Conservation (phyloP, 2,329 filamentous ascomycete species). For the Hirsutella minnesotensis region DNA sequence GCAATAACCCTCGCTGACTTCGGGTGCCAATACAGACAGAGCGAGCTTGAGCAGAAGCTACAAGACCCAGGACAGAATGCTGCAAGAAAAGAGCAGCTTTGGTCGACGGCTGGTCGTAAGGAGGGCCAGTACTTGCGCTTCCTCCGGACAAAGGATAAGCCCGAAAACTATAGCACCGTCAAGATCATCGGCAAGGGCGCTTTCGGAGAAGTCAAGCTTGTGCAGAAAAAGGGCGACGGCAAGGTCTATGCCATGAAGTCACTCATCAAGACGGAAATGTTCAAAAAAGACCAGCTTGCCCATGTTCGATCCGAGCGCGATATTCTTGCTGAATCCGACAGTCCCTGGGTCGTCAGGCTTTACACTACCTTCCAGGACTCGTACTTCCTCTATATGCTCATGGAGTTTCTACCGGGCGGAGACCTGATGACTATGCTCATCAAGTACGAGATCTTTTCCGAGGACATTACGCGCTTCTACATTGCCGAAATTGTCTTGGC, state of each 20-base stretch:
- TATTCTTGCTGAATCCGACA: slow-evolving; percentile 97
- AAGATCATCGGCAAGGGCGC: slow-evolving; percentile 99
- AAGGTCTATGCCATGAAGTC: slow-evolving; percentile 99
- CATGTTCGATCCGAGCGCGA: slow-evolving; percentile 97
- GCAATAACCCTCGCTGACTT: background rate
- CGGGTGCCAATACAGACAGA: slow-evolving; percentile 51
- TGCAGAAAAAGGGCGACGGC: slow-evolving; percentile 90
- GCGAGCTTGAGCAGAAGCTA: slow-evolving; percentile 80
- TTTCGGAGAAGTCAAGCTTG: slow-evolving; percentile 95
- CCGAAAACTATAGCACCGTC: slow-evolving; percentile 88
- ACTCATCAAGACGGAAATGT: slow-evolving; percentile 98
- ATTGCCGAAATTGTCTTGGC: slow-evolving; percentile 96
- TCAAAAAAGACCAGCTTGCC: slow-evolving; percentile 95
- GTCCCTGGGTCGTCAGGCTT: slow-evolving; percentile 97
- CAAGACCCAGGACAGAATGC: slow-evolving; percentile 64
- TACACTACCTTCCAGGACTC: slow-evolving; percentile 96
- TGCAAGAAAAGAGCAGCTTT: slow-evolving; percentile 70
- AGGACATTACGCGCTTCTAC: slow-evolving; percentile 97
- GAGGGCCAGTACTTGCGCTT: slow-evolving; percentile 92
- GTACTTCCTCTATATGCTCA: slow-evolving; percentile 96
- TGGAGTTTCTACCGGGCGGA: slow-evolving; percentile 97
- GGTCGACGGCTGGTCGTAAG: slow-evolving; percentile 72
- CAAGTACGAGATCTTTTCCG: slow-evolving; percentile 99
- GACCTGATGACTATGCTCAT: slow-evolving; percentile 99
- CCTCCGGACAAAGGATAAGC: slow-evolving; percentile 82